A percentile compares a stretch with the other conserved stretches of the same genome.
Evolutionary conservation across 768 basidiomycete genomes (phyloP).

Genomic region (Auriculariales sp.): DNA sequence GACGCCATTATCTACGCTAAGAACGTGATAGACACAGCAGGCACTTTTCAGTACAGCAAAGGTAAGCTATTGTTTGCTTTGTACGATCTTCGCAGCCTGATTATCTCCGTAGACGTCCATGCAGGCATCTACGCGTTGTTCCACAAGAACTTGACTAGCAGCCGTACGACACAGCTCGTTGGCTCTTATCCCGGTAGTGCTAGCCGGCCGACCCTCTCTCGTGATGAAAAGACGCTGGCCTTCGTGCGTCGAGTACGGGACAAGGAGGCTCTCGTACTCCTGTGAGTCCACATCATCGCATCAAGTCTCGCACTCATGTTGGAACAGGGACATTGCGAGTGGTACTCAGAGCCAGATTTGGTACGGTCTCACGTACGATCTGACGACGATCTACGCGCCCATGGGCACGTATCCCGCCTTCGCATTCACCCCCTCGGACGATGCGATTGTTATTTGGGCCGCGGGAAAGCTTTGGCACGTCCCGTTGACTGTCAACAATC

Average conservation of each 20-base stretch:
- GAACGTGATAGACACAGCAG: constrained; percentile 38
- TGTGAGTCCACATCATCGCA: constrained; percentile 24
- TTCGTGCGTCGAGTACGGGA: constrained; percentile 63
- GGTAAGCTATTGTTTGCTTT: constrained; percentile 20
- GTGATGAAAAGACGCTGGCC: constrained; percentile 52
- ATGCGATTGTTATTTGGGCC: constrained; percentile 59
- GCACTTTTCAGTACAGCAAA: constrained; percentile 46
- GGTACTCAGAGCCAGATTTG: constrained; percentile 54
- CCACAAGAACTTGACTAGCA: constrained; percentile 45
- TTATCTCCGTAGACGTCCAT: constrained; percentile 38
- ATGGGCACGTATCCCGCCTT: constrained; percentile 75
- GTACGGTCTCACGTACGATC: constrained; percentile 57
- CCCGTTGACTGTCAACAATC: constrained; percentile 33
- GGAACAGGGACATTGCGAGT: constrained; percentile 42
- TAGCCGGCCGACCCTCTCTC: constrained; percentile 53
- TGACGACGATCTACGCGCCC: constrained; percentile 46
- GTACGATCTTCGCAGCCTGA: neutral
- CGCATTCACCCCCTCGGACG: constrained; percentile 45
- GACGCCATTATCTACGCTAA: constrained; percentile 51
- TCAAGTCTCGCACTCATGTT: neutral
- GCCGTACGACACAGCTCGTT: constrained; percentile 36
- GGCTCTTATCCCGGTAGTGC: constrained; percentile 51
- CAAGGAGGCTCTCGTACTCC: constrained; percentile 57
- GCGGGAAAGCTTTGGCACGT: constrained; percentile 53
- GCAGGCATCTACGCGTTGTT: constrained; percentile 59